Evolutionary conservation across 345 rosid genomes (phyloP).

Genomic region (Ailanthus altissimus): DNA sequence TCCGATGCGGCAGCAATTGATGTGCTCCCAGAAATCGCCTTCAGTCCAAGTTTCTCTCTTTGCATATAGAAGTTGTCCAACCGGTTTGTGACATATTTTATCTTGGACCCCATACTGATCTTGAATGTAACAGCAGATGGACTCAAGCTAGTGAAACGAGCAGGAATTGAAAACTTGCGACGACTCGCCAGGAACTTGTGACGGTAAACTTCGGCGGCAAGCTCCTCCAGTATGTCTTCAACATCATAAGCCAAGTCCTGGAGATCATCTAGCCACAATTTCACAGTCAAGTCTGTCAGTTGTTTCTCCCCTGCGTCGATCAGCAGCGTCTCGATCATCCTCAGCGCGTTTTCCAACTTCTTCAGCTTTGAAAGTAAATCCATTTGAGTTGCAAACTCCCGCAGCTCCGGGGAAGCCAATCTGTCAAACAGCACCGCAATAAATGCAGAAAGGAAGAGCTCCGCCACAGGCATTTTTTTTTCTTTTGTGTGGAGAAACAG

Average conservation of each 20-base stretch:
- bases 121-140: not conserved
- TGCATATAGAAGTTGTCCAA: not conserved
- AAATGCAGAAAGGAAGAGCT: not conserved
- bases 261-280: conserved; percentile 13
- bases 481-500: no score
- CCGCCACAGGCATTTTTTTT: not conserved
- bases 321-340: not conserved
- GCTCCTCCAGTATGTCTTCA: conserved; percentile 13
- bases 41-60: not conserved
- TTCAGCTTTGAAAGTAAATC: not conserved
- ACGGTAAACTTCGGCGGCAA: not conserved
- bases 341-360: not conserved
- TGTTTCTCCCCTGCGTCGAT: conserved; percentile 9
- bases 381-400: not conserved
- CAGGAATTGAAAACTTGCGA: no score
- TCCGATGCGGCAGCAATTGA: not conserved
- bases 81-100: not conserved
- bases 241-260: conserved; percentile 12
- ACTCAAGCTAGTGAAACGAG: not conserved
- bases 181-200: not conserved
- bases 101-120: not conserved
- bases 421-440: not conserved
- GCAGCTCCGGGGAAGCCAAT: not conserved
- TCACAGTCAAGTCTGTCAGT: not conserved
- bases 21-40: no score